Evolutionary conservation across 441 rosid species (phyloP).

Genomic region (Gossypium gossypioides): DNA sequence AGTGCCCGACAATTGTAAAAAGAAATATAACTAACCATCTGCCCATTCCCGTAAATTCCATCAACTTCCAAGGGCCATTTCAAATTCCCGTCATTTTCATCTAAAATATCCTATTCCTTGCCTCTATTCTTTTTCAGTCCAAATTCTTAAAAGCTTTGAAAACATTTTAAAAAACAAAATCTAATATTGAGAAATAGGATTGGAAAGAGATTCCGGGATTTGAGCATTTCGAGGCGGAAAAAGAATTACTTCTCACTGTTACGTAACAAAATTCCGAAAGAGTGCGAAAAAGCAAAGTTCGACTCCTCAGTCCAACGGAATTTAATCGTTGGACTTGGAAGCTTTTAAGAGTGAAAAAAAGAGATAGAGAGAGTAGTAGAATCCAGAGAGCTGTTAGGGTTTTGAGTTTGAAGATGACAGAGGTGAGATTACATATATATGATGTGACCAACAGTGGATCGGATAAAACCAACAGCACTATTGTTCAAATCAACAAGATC

Average conservation of each 20-base stretch:
- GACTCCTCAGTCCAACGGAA: background rate
- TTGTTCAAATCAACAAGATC: slow-evolving; percentile 82
- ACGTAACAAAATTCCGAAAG: background rate
- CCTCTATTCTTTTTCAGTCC: background rate
- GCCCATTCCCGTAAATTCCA: slow-evolving; percentile 10
- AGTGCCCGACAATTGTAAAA: slow-evolving; percentile 21
- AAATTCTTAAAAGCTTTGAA: background rate
- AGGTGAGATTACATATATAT: slow-evolving; percentile 74
- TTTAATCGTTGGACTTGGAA: slow-evolving; percentile 12
- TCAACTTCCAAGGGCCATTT: background rate
- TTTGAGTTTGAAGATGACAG: slow-evolving; percentile 22
- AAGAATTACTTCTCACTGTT: background rate
- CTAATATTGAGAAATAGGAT: background rate
- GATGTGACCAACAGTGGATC: slow-evolving; percentile 98
- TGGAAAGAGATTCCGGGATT: slow-evolving; percentile 2
- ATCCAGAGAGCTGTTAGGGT: background rate
- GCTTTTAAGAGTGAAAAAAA: slow-evolving; percentile 3
- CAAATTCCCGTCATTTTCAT: background rate
- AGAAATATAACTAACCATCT: background rate
- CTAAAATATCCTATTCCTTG: too few relatives aligned
- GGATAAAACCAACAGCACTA: slow-evolving; percentile 85
- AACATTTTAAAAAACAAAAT: background rate
- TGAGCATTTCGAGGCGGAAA: slow-evolving; percentile 14
- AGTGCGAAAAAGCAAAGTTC: background rate
- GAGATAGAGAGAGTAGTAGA: background rate